Percentiles rank a stretch among this genome's conserved stretches.
Conservation (phyloP, 441 rosid species). For the Gossypium gossypioides region DNA sequence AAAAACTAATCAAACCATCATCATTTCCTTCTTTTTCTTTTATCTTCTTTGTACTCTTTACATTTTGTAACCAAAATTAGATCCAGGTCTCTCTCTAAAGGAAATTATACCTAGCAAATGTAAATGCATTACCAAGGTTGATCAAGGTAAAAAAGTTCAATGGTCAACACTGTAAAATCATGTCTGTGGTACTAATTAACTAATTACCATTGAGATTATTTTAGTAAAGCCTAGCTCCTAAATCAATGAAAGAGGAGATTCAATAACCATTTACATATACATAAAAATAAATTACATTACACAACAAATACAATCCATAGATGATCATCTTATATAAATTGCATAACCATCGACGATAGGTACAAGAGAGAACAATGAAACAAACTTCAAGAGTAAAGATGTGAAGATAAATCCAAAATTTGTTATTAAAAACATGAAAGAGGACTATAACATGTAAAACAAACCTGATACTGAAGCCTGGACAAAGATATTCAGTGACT, state of each 20-base stretch:
- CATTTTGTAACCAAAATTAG: not conserved
- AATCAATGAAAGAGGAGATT: not conserved
- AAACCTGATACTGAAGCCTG: constrained; percentile 44
- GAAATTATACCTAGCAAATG: not conserved
- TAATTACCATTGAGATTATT: not conserved
- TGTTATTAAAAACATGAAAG: not conserved
- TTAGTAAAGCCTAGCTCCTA: not conserved
- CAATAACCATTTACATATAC: not conserved
- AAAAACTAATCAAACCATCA: not conserved
- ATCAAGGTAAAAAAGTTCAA: not conserved
- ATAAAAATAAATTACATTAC: not conserved
- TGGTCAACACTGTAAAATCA: not conserved
- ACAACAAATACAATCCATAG: not conserved
- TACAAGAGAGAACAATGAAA: not conserved
- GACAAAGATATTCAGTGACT: constrained; percentile 15
- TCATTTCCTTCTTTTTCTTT: not conserved
- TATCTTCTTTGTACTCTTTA: not conserved
- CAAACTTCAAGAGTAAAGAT: not conserved
- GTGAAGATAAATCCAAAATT: not conserved
- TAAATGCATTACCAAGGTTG: not conserved
- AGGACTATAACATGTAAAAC: not conserved
- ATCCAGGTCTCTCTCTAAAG: not conserved
- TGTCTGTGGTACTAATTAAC: not conserved
- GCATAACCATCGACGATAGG: not conserved
- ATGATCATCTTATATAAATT: not conserved